Percentiles rank a stretch among this genome's conserved stretches.
Conservation (phyloP, 192 early-diverging fungal species). For the Coemansia sp. region DNA sequence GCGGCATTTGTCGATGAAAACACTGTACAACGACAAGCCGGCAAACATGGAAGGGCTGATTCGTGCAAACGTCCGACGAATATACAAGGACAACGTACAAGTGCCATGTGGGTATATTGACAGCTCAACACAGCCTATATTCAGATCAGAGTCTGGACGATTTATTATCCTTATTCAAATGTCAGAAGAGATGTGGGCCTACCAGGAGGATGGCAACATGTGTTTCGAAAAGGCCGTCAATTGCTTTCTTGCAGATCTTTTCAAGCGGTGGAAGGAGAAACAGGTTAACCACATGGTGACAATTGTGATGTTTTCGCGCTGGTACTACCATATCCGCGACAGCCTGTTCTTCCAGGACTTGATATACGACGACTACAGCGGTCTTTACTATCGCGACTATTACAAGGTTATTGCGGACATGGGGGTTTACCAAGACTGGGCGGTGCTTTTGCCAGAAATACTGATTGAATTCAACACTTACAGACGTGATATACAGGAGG, state of each 20-base stretch:
- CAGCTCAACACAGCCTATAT: conserved; percentile 78
- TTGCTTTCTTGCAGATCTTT: conserved; percentile 87
- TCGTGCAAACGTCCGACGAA: conserved; percentile 74
- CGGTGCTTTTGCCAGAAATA: conserved; percentile 61
- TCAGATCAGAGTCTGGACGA: conserved; percentile 92
- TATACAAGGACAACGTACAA: conserved; percentile 70
- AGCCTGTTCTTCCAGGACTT: conserved; percentile 49
- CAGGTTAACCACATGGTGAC: conserved; percentile 94
- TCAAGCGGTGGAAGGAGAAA: conserved; percentile 77
- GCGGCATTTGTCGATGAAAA: conserved; percentile 64
- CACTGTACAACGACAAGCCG: conserved; percentile 78
- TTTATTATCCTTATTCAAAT: conserved; percentile 96
- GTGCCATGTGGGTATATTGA: conserved; percentile 79
- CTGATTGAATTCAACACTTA: conserved; percentile 49
- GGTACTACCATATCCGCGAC: conserved; percentile 69
- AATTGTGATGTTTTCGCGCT: conserved; percentile 89
- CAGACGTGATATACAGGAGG: conserved; percentile 51
- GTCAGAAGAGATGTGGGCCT: conserved; percentile 97
- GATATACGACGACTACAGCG: conserved; percentile 55
- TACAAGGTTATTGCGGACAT: conserved; percentile 95
- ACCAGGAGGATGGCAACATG: conserved; percentile 95
- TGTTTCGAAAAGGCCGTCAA: conserved; percentile 92
- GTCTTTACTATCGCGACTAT: conserved; percentile 84
- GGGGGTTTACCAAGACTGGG: conserved; percentile 60
- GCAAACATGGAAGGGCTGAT: conserved; percentile 71